Evolutionary conservation across 306 rosid species (phyloP).

Genomic region (Cucurbita pepo): DNA sequence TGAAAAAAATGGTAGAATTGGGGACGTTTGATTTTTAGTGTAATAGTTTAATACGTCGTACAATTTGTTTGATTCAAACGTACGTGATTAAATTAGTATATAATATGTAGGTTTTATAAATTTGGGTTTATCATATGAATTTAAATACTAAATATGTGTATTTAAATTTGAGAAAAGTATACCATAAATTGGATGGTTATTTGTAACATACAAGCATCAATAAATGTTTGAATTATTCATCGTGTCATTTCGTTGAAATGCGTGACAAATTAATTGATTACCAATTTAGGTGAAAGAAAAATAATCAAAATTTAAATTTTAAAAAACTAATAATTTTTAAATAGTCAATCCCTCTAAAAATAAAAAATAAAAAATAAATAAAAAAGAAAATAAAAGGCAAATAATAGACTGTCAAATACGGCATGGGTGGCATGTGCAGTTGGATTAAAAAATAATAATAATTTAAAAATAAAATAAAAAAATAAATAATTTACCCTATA

Average conservation of each 20-base stretch:
- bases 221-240: not conserved
- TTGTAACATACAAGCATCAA: not conserved
- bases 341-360: too few species aligned
- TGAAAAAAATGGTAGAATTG: conserved; percentile 8
- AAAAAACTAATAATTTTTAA: too few species aligned
- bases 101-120: not conserved
- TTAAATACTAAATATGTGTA: not conserved
- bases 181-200: not conserved
- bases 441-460: not conserved
- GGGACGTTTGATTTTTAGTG: not conserved
- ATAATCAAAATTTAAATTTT: not conserved
- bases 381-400: not conserved
- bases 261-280: not conserved
- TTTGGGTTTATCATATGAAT: too few species aligned
- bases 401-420: not conserved
- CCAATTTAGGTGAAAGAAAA: not conserved
- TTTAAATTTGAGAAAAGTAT: not conserved
- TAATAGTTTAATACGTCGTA: too few species aligned
- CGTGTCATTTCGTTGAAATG: not conserved
- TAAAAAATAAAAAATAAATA: too few species aligned
- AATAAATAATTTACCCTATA: not conserved
- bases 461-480: not conserved
- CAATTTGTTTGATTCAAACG: not conserved
- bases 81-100: not conserved
- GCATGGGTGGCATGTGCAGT: conserved; percentile 1